These are phyloP conservation scores for Trypanosoma platydactyli DNA, from an alignment of 208 protist genomes.

Conservation along the genomic window DNA sequence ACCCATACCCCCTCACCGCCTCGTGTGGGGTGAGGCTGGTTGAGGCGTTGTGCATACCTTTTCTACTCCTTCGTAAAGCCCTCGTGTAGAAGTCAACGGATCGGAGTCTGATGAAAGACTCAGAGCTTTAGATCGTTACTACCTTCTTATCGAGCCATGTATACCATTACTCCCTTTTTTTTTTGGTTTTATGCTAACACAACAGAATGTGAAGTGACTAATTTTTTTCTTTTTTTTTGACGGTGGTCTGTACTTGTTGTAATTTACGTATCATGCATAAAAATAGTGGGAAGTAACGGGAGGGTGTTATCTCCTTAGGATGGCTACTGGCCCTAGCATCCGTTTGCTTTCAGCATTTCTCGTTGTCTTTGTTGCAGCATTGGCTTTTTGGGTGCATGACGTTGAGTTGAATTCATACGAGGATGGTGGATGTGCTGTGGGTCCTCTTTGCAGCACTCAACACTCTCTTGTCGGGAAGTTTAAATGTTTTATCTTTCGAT, in stretches of 20 bases:
- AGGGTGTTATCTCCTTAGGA: not conserved
- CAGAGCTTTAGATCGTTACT: too few relatives aligned
- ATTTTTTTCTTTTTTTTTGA: constrained; percentile 25
- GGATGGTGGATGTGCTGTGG: constrained; percentile 7
- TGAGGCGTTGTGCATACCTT: too few relatives aligned
- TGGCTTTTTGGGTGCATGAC: constrained; percentile 1
- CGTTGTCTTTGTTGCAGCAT: not conserved
- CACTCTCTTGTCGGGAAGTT: constrained; percentile 1
- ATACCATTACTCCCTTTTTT: too few relatives aligned
- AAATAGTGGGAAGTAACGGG: too few relatives aligned
- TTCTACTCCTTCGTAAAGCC: too few relatives aligned
- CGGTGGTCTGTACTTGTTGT: constrained; percentile 18
- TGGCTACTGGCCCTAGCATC: not conserved
- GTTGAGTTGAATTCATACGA: not conserved
- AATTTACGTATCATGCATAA: too few relatives aligned
- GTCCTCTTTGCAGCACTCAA: constrained; percentile 10
- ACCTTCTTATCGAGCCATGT: too few relatives aligned
- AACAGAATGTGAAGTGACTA: constrained; percentile 6
- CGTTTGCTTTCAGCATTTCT: not conserved
- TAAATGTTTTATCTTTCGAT: constrained; percentile 14
- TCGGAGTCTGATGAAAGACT: too few relatives aligned
- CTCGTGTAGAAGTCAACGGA: too few relatives aligned
- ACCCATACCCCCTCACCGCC: too few relatives aligned
- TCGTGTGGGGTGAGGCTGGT: too few relatives aligned
- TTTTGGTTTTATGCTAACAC: too few relatives aligned